Base-by-base conservation (phyloP, 2,329 filamentous ascomycete genomes). In the Aspergillus viridinutans region DNA sequence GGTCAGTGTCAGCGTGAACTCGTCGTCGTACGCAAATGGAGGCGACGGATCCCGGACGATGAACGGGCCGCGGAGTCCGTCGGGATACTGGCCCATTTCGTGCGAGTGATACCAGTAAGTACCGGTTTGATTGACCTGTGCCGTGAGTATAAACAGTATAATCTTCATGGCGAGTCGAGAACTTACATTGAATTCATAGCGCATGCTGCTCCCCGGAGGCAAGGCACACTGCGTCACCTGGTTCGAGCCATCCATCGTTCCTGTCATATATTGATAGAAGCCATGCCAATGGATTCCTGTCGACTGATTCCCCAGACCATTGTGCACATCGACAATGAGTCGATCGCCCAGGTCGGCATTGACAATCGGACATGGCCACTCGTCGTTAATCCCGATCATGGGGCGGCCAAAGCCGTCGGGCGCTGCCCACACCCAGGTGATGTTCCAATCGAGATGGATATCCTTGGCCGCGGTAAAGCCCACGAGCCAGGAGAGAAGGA, bases 91-190 rank as follows among this genome's bases (percentile, higher is more conserved):
- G 25, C 81, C 85, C 59, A 80, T 78, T 23, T 81, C 80, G 67
- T 90, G 88, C 4, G 85, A 88, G 69, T 90, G 88, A 63, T 92
- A 92, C 89, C 89, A 92, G 72, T 90, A 92, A 1, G 88, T 90
- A 28, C 89, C 89, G 0, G 86, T 81, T 75, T 90, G 87, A 50
- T 84, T 69, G 14, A 79, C 67, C 80, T 82, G 42, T 21, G 3
- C 17, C n/a, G 25, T 58, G 43, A 60, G 56, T 12, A 38, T n/a
- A 1, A 1, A 35, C 32, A 6, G 4, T 5, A 32, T 32, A 17
- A 14, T 5, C 32, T 2, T 17, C 0, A 12, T 6, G 3, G 1
- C 4, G 8, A 26, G 6, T n/a, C 10, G 3, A 5, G 40, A 17
- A 17, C 2, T 26, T 2, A 40, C 3, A 23, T 81, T 81, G 64